phyloP scores from a whole-genome alignment of 2,329 filamentous ascomycete genomes.

The Exserohilum rostratum region DNA sequence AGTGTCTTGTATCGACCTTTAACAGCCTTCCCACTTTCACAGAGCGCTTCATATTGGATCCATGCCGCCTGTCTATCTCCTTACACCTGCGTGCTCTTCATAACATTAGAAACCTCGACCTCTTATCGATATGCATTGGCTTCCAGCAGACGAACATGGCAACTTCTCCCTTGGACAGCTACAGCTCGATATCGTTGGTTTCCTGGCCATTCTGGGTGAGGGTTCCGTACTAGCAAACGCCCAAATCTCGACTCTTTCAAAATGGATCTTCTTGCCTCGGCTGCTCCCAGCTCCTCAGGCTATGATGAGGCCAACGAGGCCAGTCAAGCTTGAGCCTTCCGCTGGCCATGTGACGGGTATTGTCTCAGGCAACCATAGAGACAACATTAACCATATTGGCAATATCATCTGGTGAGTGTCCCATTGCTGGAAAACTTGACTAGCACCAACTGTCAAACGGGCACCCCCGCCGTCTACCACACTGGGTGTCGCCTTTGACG shows the following conservation, averaged over 20 bases:
- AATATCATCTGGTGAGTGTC: constrained; percentile 52
- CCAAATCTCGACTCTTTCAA: constrained; percentile 57
- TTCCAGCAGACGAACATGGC: constrained; percentile 33
- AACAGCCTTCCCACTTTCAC: constrained; percentile 8
- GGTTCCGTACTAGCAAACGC: constrained; percentile 58
- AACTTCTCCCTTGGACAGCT: constrained; percentile 43
- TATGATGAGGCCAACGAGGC: constrained; percentile 54
- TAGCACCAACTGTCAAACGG: not conserved
- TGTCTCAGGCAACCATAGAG: constrained; percentile 55
- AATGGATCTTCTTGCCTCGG: constrained; percentile 57
- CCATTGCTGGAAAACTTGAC: not conserved
- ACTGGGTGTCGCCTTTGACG: not conserved
- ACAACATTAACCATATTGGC: constrained; percentile 57
- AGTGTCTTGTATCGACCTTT: constrained; percentile 24
- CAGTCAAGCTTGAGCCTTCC: constrained; percentile 50
- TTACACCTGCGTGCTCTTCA: constrained; percentile 12
- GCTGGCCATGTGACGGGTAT: constrained; percentile 54
- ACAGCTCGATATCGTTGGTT: constrained; percentile 62
- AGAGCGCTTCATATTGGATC: constrained; percentile 9
- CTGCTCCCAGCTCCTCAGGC: constrained; percentile 59
- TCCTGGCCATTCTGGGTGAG: constrained; percentile 61
- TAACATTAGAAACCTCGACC: constrained; percentile 7
- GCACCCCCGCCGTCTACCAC: constrained; percentile 13
- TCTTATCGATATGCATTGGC: constrained; percentile 45
- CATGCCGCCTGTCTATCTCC: constrained; percentile 29